phyloP scores from a whole-genome alignment of 164 flowering plant species.

The Platanus orientalis region DNA sequence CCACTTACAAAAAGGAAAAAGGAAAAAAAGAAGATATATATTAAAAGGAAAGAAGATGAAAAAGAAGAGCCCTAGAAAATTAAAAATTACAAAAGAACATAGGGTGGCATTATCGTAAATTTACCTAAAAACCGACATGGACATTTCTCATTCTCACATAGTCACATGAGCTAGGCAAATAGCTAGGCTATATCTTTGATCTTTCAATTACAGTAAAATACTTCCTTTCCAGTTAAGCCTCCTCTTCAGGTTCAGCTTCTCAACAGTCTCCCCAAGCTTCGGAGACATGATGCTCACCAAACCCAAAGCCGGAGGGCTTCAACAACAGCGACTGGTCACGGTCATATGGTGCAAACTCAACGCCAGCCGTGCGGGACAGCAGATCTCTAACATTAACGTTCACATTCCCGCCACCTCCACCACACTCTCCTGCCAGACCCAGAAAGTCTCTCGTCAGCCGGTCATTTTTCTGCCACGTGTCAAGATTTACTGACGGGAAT shows the following conservation, averaged over 20 bases:
- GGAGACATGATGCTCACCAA: slow-evolving; percentile 24
- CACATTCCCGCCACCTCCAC: slow-evolving; percentile 15
- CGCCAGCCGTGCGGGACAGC: slow-evolving; percentile 34
- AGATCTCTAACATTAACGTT: slow-evolving; percentile 25
- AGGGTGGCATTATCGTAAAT: too few relatives aligned
- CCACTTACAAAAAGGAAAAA: too few relatives aligned
- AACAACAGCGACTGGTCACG: slow-evolving; percentile 31
- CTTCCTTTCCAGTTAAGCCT: neutral
- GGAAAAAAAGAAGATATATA: too few relatives aligned
- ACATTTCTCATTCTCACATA: too few relatives aligned
- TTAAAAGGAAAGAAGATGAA: too few relatives aligned
- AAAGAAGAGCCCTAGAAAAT: too few relatives aligned
- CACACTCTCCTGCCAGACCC: slow-evolving; percentile 42
- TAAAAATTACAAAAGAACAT: too few relatives aligned
- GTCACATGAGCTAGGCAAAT: neutral
- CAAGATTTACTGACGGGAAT: slow-evolving; percentile 14
- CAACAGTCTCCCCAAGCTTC: slow-evolving; percentile 31
- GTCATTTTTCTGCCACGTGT: slow-evolving; percentile 46
- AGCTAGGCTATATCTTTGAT: neutral
- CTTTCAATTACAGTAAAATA: too few relatives aligned
- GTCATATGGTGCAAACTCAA: slow-evolving; percentile 28
- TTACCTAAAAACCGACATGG: too few relatives aligned
- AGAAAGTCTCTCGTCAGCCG: slow-evolving; percentile 78
- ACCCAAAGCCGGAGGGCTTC: slow-evolving; percentile 36
- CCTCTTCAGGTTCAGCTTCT: neutral